phyloP scores from a whole-genome alignment of 306 rosid genomes.

The Gillenia trifoliata region DNA sequence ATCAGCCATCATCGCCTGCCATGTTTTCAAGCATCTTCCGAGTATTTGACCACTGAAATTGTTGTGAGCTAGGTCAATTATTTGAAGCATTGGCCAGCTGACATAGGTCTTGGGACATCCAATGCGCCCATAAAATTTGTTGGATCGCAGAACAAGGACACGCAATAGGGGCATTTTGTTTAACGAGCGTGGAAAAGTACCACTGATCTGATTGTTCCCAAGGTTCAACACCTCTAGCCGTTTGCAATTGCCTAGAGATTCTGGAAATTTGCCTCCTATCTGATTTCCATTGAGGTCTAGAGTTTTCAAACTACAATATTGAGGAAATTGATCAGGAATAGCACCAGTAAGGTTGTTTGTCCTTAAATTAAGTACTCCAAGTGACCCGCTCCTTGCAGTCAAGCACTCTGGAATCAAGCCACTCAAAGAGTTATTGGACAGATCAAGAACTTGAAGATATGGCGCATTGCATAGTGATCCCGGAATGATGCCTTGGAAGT shows the following conservation, averaged over 20 bases:
- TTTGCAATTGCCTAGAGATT: slow-evolving; percentile 21
- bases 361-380: slow-evolving; percentile 26
- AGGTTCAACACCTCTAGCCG: slow-evolving; percentile 20
- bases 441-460: slow-evolving; percentile 24
- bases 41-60: slow-evolving; percentile 19
- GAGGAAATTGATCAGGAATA: slow-evolving; percentile 23
- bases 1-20: slow-evolving; percentile 21
- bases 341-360: slow-evolving; percentile 19
- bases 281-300: not conserved
- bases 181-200: slow-evolving; percentile 24
- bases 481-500: not conserved
- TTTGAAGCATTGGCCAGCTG: slow-evolving; percentile 27
- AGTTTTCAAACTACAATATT: not conserved
- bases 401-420: slow-evolving; percentile 26
- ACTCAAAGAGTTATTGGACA: slow-evolving; percentile 24
- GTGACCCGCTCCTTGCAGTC: not conserved
- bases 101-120: slow-evolving; percentile 20
- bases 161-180: slow-evolving; percentile 23
- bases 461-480: slow-evolving; percentile 24
- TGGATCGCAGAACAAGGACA: slow-evolving; percentile 34
- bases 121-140: slow-evolving; percentile 27
- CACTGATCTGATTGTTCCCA: not conserved
- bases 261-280: slow-evolving; percentile 31
- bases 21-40: not conserved
- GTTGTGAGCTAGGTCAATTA: slow-evolving; percentile 31